A percentile compares a stretch with the other conserved stretches of the same genome.
Conservation (phyloP, 805 yeast species). For the Grigorovia yakushimaensis region DNA sequence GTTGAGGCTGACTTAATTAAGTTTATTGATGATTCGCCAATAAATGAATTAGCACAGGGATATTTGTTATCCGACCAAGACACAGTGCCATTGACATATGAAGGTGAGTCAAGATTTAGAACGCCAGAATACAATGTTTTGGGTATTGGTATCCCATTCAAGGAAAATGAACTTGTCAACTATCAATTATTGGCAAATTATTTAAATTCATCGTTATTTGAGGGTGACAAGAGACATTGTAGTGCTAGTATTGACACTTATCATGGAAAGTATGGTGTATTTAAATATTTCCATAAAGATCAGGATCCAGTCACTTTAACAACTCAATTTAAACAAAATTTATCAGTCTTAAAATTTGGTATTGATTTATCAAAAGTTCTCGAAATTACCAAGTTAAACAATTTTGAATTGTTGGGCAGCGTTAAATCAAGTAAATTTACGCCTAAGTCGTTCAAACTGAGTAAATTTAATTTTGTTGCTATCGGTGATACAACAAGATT, state of each 20-base stretch:
- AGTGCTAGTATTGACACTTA: slow-evolving; percentile 50
- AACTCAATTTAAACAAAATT: slow-evolving; percentile 50
- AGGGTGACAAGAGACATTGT: slow-evolving; percentile 25
- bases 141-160: slow-evolving; percentile 72
- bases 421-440: slow-evolving; percentile 28
- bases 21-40: slow-evolving; percentile 59
- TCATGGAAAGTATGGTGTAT: slow-evolving; percentile 74
- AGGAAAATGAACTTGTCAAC: slow-evolving; percentile 50
- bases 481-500: slow-evolving; percentile 79
- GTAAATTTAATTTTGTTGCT: slow-evolving; percentile 74
- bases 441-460: slow-evolving; percentile 38
- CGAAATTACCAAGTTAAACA: slow-evolving; percentile 38
- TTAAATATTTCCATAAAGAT: slow-evolving; percentile 59
- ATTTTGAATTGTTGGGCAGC: slow-evolving; percentile 33
- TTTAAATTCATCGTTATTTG: slow-evolving; percentile 49
- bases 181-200: slow-evolving; percentile 64
- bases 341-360: slow-evolving; percentile 43
- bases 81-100: slow-evolving; percentile 49
- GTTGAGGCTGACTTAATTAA: slow-evolving; percentile 56
- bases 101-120: slow-evolving; percentile 55
- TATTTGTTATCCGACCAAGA: slow-evolving; percentile 33
- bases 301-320: slow-evolving; percentile 49
- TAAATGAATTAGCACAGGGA: slow-evolving; percentile 51
- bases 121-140: slow-evolving; percentile 58
- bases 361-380: slow-evolving; percentile 51